These are phyloP conservation scores for Neopestalotiopsis clavispora DNA, from an alignment of 2,329 filamentous ascomycete genomes.

Conservation along the genomic window DNA sequence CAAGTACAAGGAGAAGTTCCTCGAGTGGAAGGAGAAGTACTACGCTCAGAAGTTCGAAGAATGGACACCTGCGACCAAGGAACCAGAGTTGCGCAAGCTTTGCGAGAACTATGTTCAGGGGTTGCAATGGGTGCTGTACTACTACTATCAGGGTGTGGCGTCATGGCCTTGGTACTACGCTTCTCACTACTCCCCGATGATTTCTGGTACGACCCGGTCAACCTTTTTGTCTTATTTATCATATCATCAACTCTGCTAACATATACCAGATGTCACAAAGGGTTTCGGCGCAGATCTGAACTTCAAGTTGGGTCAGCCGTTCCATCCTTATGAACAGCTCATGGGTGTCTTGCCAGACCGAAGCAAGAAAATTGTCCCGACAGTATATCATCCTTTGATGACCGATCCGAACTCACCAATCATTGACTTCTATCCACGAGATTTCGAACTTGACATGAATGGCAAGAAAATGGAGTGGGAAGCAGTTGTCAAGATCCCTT, in stretches of 20 bases:
- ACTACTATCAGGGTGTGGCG: conserved; percentile 96
- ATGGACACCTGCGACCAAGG: conserved; percentile 82
- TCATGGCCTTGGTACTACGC: conserved; percentile 99
- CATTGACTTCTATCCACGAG: conserved; percentile 95
- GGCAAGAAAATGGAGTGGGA: conserved; percentile 99
- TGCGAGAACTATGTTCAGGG: conserved; percentile 98
- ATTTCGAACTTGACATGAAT: conserved; percentile 99
- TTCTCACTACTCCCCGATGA: conserved; percentile 98
- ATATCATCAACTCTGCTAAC: conserved; percentile 23
- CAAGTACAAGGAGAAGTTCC: conserved; percentile 89
- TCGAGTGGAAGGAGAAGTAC: conserved; percentile 92
- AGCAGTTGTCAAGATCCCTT: conserved; percentile 97
- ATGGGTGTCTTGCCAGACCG: conserved; percentile 98
- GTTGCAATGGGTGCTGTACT: conserved; percentile 96
- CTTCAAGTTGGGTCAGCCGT: conserved; percentile 93
- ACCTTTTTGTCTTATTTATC: background rate
- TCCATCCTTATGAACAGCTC: conserved; percentile 92
- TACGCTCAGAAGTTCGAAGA: conserved; percentile 82
- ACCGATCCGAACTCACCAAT: conserved; percentile 89
- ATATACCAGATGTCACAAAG: conserved; percentile 76
- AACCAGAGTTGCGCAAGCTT: conserved; percentile 75
- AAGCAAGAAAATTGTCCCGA: conserved; percentile 94
- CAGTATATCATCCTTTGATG: conserved; percentile 90
- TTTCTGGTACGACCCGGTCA: conserved; percentile 64
- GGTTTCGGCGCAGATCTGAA: conserved; percentile 86